Base-by-base conservation (phyloP, 2,329 filamentous ascomycete species). In the Microsporum ferrugineum region DNA sequence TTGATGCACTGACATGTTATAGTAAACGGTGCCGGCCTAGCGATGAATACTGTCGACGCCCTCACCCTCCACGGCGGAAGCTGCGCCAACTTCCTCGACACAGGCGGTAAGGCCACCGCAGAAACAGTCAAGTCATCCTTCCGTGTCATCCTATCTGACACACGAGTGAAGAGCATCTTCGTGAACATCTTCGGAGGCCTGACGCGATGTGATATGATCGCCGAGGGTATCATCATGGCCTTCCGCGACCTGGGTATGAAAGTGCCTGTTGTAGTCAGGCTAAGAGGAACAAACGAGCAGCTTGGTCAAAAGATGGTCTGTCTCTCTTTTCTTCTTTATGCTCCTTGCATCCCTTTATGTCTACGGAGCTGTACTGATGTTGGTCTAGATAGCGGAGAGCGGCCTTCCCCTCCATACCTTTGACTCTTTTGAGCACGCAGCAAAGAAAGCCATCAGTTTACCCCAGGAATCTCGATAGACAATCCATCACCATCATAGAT, bases 1-100 rank as follows among this genome's bases (percentile, higher is more conserved):
- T 27, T 2, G 5, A 14, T 43, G 27, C 14, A 43, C 45, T n/a
- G 2, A n/a, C 6, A 3, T 5, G n/a, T 39, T 5, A 5, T 17
- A 65, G 89, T 95, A 65, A 96, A 96, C 69, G 90, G 91, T 49
- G 91, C 91, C 0, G 91, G 91, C 0, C 81, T 96, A 1, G 90
- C 90, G 0, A 94, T 96, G 88, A 94, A 94, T 71, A 95, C 90
- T 0, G 85, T 91, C 63, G 91, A 96, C 71, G 87, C 88, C 0
- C 82, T 96, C 1, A 79, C 82, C 1, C 76, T 84, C 10, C 82
- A 84, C 60, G 86, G 86, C 6, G 88, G 88, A 1, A 74, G 78
- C 38, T 86, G 86, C 29, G 84, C 89, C 8, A 96, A 96, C 68
- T 95, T 96, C 71, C 80, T 96, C 60, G 91, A 96, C 71, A 95